phyloP scores from a whole-genome alignment of 495 filamentous ascomycete species.

The Hypoxylon crocopeplum region DNA sequence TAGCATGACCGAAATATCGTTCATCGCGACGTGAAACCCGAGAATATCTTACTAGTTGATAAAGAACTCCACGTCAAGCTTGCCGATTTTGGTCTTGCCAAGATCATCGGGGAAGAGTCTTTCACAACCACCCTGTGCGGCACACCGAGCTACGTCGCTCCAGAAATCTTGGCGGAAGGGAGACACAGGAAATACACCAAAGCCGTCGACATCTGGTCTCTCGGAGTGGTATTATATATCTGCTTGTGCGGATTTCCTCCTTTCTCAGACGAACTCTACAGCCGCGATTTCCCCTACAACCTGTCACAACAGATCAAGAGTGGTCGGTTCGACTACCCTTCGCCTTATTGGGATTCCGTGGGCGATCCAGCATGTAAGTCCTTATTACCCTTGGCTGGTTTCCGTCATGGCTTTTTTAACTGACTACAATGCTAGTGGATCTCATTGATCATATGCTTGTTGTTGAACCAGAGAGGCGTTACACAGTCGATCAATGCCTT shows the following conservation, averaged over 20 bases:
- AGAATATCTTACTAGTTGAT: constrained; percentile 92
- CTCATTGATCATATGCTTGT: constrained; percentile 95
- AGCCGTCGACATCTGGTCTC: constrained; percentile 95
- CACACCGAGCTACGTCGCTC: constrained; percentile 95
- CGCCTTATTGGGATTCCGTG: constrained; percentile 96
- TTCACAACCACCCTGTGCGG: constrained; percentile 98
- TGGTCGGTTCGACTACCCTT: constrained; percentile 91
- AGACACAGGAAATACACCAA: constrained; percentile 87
- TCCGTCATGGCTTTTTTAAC: background rate
- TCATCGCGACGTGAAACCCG: constrained; percentile 98
- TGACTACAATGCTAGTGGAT: constrained; percentile 63
- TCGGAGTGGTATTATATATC: constrained; percentile 98
- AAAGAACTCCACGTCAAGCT: constrained; percentile 86
- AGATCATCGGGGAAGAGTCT: constrained; percentile 98
- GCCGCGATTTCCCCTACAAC: constrained; percentile 79
- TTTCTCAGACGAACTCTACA: constrained; percentile 91
- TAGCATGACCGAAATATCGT: constrained; percentile 98
- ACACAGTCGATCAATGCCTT: constrained; percentile 88
- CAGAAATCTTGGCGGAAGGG: constrained; percentile 86
- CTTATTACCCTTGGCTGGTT: background rate
- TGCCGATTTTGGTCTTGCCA: constrained; percentile 96
- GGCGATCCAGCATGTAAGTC: constrained; percentile 75
- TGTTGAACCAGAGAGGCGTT: constrained; percentile 81
- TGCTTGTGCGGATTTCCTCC: constrained; percentile 98
- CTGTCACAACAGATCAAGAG: constrained; percentile 89